A percentile compares a stretch with the other conserved stretches of the same genome.
These are phyloP conservation scores for Podospora sp. DNA, from an alignment of 495 filamentous ascomycete genomes.

Conservation along the genomic window DNA sequence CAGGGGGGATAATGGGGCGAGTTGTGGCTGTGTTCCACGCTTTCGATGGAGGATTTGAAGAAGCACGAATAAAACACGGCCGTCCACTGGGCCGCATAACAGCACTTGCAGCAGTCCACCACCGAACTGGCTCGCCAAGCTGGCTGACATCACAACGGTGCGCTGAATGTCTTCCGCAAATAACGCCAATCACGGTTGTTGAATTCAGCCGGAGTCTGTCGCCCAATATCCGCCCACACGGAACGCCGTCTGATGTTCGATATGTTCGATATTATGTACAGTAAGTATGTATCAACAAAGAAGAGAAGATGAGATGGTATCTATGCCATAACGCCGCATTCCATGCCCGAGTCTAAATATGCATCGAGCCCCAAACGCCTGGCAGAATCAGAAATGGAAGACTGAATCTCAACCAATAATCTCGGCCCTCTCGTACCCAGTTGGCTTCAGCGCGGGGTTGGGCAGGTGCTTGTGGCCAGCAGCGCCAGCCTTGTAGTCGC, in stretches of 20 bases:
- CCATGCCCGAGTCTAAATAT: background rate
- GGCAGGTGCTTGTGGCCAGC: conserved; percentile 48
- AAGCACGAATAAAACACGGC: background rate
- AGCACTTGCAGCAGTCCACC: background rate
- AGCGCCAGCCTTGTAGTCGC: conserved; percentile 65
- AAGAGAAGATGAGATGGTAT: background rate
- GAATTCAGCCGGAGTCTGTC: background rate
- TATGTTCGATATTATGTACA: too few species aligned
- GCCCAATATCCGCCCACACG: background rate
- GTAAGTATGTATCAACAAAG: background rate
- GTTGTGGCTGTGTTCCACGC: background rate
- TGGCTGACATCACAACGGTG: too few species aligned
- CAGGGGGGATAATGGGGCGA: background rate
- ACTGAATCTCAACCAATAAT: conserved; percentile 58
- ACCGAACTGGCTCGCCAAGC: background rate
- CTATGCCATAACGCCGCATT: background rate
- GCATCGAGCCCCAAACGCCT: background rate
- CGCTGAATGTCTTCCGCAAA: background rate
- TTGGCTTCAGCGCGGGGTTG: conserved; percentile 65
- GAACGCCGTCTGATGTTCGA: background rate
- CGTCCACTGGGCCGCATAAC: background rate
- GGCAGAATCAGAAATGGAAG: too few species aligned
- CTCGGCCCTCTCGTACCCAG: conserved; percentile 84
- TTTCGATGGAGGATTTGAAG: background rate
- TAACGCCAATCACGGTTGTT: background rate